phyloP scores from a whole-genome alignment of 2,329 filamentous ascomycete species.

The Coniochaeta sp. region DNA sequence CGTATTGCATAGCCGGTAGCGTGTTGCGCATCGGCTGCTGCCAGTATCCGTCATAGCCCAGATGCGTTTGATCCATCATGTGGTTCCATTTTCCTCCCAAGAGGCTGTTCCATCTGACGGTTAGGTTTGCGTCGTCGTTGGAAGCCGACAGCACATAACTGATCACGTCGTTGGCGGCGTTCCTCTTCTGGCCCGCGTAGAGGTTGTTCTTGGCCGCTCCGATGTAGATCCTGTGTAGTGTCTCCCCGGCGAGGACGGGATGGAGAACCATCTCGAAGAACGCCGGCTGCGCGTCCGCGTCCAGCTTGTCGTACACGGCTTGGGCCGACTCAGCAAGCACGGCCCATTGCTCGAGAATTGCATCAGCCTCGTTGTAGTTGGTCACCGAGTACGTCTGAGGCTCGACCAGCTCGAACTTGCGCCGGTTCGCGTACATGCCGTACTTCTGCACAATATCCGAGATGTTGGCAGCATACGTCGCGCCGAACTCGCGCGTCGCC shows the following conservation, averaged over 20 bases:
- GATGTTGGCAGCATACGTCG: conserved; percentile 36
- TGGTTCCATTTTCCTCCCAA: conserved; percentile 56
- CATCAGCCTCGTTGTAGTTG: conserved; percentile 58
- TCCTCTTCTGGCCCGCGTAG: conserved; percentile 46
- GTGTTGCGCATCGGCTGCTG: conserved; percentile 68
- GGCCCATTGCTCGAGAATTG: conserved; percentile 47
- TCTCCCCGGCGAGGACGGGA: conserved; percentile 49
- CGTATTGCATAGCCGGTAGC: conserved; percentile 52
- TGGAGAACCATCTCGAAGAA: conserved; percentile 59
- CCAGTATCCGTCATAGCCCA: conserved; percentile 50
- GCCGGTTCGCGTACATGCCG: conserved; percentile 44
- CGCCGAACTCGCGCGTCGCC: conserved; percentile 49
- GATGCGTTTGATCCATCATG: conserved; percentile 53
- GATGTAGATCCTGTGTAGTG: conserved; percentile 46
- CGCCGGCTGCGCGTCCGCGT: conserved; percentile 40
- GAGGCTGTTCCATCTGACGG: conserved; percentile 47
- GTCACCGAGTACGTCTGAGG: conserved; percentile 50
- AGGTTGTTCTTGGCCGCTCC: conserved; percentile 42
- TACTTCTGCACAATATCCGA: conserved; percentile 47
- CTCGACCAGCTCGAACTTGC: conserved; percentile 58
- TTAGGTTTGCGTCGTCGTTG: conserved; percentile 49
- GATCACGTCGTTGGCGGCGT: conserved; percentile 46
- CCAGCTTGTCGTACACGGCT: conserved; percentile 45
- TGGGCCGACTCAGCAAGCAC: conserved; percentile 45
- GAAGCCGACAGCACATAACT: conserved; percentile 44